Evolutionary conservation across 75 land plant genomes (phyloP).

Genomic region (Selaginella moellendorffii): DNA sequence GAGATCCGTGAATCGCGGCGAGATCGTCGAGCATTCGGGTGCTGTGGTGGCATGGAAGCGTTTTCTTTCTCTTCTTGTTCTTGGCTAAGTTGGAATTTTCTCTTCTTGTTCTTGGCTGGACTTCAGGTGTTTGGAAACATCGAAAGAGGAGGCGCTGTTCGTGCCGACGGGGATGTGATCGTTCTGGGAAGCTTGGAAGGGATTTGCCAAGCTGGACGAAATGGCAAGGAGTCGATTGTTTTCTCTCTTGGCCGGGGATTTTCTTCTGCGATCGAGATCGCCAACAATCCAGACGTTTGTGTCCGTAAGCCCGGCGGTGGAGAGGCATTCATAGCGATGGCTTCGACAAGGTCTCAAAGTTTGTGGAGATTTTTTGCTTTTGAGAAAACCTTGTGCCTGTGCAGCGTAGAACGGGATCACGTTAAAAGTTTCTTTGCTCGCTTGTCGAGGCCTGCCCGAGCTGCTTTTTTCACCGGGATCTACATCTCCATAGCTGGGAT

Average conservation of each 20-base stretch:
- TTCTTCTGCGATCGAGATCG: neutral
- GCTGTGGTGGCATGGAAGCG: too few relatives aligned
- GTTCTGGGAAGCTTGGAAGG: neutral
- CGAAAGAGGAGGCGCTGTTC: neutral
- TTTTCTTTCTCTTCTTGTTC: too few relatives aligned
- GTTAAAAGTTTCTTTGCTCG: neutral
- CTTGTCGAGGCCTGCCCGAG: neutral
- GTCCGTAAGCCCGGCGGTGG: neutral
- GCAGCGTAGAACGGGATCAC: neutral
- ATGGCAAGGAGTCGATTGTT: neutral
- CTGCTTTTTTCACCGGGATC: neutral
- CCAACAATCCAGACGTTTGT: neutral
- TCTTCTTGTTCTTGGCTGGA: too few relatives aligned
- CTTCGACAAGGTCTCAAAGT: neutral
- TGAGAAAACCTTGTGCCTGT: neutral
- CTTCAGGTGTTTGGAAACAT: neutral
- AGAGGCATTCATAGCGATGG: neutral
- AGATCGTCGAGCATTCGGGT: too few relatives aligned
- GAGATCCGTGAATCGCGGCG: too few relatives aligned
- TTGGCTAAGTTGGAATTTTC: too few relatives aligned
- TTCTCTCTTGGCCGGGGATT: neutral
- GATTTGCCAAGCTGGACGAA: neutral
- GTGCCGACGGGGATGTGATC: neutral
- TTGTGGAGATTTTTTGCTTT: neutral
- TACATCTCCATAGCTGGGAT: neutral